Evolutionary conservation across 805 yeast genomes (phyloP), one percentile per base, ranked within the genome.

Genomic region (Candida berthetii): DNA sequence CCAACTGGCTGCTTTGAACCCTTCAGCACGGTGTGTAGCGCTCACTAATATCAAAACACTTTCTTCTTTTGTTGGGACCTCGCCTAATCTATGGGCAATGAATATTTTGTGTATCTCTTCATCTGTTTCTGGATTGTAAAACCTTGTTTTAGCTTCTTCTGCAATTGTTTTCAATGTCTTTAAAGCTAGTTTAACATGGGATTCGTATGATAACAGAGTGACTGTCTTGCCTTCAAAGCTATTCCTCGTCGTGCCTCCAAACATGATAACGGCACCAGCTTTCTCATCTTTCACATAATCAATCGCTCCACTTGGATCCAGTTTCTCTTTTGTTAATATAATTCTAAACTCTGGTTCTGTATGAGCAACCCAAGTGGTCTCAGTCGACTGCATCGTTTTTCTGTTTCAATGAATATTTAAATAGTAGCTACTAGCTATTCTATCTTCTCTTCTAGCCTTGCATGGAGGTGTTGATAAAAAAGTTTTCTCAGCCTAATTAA

Each of bases 191-290:
- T 54, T 59, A 10, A 47, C 50, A 41, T 73, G 73, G 1, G 76
- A 69, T 41, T 74, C 79, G 46, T 73, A 74, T n/a, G 65, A 49
- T 16, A 74, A 54, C 15, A 60, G 53, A 3, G 44, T 43, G 7
- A 74, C 80, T 7, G 44, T 50, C 39, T 69, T 68, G 14, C 63
- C 65, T 17, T 64, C 69, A 48, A 71, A 66, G 17, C 55, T 55
- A 48, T 70, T 69, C 41, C 79, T 55, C 7, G 80, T 74, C 10
- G 70, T 70, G 1, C 80, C 80, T 5, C 70, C 72, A 56, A 74
- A 74, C 36, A 63, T 59, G 5, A 74, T 66, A 4, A 72, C 62
- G 0, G 78, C 79, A 1, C 80, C 80, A 0, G 77, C 71, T 19
- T 52, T 43, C 3, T 68, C 65, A 15, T 61, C 47, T 41, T 64